These are phyloP conservation scores for Trichoderma breve DNA, from an alignment of 2,329 filamentous ascomycete genomes.

Conservation along the genomic window DNA sequence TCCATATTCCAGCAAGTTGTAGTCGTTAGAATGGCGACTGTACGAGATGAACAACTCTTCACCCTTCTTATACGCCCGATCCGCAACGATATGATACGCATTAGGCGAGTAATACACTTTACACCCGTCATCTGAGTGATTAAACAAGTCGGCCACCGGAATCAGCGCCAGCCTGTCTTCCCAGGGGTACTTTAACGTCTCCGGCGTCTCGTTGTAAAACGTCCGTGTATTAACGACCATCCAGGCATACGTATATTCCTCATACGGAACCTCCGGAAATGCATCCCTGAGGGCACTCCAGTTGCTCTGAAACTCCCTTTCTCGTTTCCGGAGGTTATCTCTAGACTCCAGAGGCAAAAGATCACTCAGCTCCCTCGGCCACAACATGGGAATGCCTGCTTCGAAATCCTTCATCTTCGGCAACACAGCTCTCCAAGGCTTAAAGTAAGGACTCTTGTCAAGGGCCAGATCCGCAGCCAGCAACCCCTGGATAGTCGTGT, in stretches of 20 bases:
- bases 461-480: constrained; percentile 67
- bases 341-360: constrained; percentile 46
- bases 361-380: constrained; percentile 45
- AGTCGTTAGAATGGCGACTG: constrained; percentile 69
- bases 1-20: constrained; percentile 67
- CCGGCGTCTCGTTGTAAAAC: constrained; percentile 7
- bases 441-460: constrained; percentile 46
- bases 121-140: constrained; percentile 12
- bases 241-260: constrained; percentile 21
- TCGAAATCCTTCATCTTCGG: constrained; percentile 61
- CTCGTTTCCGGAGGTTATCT: constrained; percentile 54
- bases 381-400: constrained; percentile 41
- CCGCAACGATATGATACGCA: neutral
- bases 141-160: constrained; percentile 18
- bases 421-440: constrained; percentile 64
- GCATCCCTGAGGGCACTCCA: constrained; percentile 36
- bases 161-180: constrained; percentile 17
- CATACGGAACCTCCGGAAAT: constrained; percentile 31
- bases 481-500: constrained; percentile 66
- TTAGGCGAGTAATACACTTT: neutral
- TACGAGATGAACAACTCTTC: constrained; percentile 70
- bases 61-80: constrained; percentile 36
- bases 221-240: constrained; percentile 14
- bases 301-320: constrained; percentile 40
- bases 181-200: constrained; percentile 20